Evolutionary conservation across 441 rosid species (phyloP).

Genomic region (Kokia cookei): DNA sequence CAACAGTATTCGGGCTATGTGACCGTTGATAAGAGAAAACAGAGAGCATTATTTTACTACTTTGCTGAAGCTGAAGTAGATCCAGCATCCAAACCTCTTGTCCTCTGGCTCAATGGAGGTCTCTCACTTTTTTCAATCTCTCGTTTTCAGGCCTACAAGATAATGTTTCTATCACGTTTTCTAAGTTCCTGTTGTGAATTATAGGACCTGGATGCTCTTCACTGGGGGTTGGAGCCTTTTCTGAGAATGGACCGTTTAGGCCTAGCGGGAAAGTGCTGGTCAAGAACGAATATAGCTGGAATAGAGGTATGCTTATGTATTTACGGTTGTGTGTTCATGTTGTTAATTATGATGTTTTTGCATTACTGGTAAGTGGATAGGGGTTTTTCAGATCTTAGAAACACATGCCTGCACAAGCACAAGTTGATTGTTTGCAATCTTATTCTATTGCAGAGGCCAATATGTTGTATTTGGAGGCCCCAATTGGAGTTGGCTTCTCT

Average conservation of each 20-base stretch:
- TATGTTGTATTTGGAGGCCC: slow-evolving; percentile 90
- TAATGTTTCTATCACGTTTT: background rate
- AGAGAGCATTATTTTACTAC: slow-evolving; percentile 86
- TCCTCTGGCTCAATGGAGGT: slow-evolving; percentile 99
- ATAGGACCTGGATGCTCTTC: slow-evolving; percentile 97
- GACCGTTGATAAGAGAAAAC: slow-evolving; percentile 57
- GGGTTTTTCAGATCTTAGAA: slow-evolving; percentile 3
- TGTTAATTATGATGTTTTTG: background rate
- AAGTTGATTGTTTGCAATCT: slow-evolving; percentile 12
- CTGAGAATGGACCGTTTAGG: slow-evolving; percentile 95
- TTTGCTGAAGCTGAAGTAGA: slow-evolving; percentile 78
- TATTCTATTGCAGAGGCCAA: slow-evolving; percentile 69
- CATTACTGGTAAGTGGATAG: background rate
- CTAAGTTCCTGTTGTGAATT: slow-evolving; percentile 1
- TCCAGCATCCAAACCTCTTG: slow-evolving; percentile 78
- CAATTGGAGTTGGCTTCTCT: slow-evolving; percentile 97
- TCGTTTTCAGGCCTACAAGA: background rate
- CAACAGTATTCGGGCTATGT: slow-evolving; percentile 88
- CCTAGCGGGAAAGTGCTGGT: slow-evolving; percentile 67
- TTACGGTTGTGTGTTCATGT: background rate
- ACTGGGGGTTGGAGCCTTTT: slow-evolving; percentile 91
- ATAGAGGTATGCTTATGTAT: slow-evolving; percentile 38
- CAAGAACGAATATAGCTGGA: slow-evolving; percentile 86
- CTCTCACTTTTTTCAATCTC: background rate
- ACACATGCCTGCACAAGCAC: background rate